Conservation (phyloP, 768 basidiomycete genomes). For the Panaeolus cyanescens region DNA sequence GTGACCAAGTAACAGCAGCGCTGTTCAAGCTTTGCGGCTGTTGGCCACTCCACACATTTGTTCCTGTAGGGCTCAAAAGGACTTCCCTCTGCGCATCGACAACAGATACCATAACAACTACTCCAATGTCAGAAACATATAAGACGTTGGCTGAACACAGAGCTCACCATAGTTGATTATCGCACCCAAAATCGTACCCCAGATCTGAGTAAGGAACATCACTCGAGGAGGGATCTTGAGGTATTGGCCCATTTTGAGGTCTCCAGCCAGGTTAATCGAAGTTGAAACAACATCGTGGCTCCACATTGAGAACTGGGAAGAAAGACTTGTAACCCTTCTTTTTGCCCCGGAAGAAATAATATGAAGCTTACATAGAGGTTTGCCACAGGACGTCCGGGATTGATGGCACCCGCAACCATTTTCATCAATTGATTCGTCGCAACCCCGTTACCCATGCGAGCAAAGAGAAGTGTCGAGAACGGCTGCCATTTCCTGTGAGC, state of each 20-base stretch:
- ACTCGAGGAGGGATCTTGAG: slow-evolving; percentile 68
- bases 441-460: slow-evolving; percentile 63
- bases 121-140: not conserved
- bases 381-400: slow-evolving; percentile 65
- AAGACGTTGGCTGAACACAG: not conserved
- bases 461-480: slow-evolving; percentile 56
- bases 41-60: slow-evolving; percentile 65
- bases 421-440: slow-evolving; percentile 65
- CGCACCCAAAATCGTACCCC: slow-evolving; percentile 55
- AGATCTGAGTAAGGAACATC: slow-evolving; percentile 67
- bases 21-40: slow-evolving; percentile 54
- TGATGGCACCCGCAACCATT: slow-evolving; percentile 62
- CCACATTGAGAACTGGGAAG: slow-evolving; percentile 63
- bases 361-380: slow-evolving; percentile 58
- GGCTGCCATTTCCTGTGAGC: slow-evolving; percentile 31
- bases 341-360: not conserved
- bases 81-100: slow-evolving; percentile 55
- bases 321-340: not conserved
- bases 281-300: slow-evolving; percentile 61
- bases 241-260: slow-evolving; percentile 76
- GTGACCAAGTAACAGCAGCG: slow-evolving; percentile 63
- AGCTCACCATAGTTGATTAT: slow-evolving; percentile 38
- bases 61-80: slow-evolving; percentile 52
- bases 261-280: slow-evolving; percentile 52
- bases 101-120: slow-evolving; percentile 61